Evolutionary conservation across 495 filamentous ascomycete genomes (phyloP).

Genomic region (Cercophora samala): DNA sequence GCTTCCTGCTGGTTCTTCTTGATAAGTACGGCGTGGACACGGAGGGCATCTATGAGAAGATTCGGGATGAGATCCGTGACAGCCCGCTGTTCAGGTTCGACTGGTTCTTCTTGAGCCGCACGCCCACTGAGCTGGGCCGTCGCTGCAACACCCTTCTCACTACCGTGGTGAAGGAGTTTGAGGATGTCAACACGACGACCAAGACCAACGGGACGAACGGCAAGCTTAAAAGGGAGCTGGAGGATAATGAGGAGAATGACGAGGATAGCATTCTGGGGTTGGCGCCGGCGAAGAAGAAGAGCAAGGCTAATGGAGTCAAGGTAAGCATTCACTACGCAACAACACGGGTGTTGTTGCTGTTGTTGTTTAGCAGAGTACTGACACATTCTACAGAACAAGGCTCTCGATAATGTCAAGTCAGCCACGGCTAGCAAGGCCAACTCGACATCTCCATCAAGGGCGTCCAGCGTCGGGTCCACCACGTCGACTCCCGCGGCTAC

Average conservation of each 20-base stretch:
- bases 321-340: constrained; percentile 46
- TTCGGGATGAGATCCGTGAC: constrained; percentile 89
- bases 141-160: constrained; percentile 92
- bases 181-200: constrained; percentile 50
- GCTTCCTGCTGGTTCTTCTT: constrained; percentile 90
- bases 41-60: constrained; percentile 78
- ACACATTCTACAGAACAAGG: constrained; percentile 53
- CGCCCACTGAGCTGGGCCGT: constrained; percentile 85
- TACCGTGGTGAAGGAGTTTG: constrained; percentile 91
- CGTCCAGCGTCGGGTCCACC: constrained; percentile 51
- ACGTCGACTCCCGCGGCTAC: constrained; percentile 42
- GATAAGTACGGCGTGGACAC: constrained; percentile 86
- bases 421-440: constrained; percentile 50
- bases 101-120: constrained; percentile 97
- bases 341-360: no score
- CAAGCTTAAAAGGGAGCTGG: constrained; percentile 70
- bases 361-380: constrained; percentile 18
- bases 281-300: constrained; percentile 87
- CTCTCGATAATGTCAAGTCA: constrained; percentile 59
- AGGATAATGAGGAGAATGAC: constrained; percentile 72
- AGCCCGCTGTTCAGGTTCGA: constrained; percentile 95
- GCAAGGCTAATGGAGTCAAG: constrained; percentile 71
- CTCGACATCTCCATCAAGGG: constrained; percentile 54
- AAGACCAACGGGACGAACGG: constrained; percentile 62
- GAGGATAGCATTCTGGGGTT: constrained; percentile 69